phyloP scores from a whole-genome alignment of 352 stramenopile genomes.

The Globisporangium viniferum region DNA sequence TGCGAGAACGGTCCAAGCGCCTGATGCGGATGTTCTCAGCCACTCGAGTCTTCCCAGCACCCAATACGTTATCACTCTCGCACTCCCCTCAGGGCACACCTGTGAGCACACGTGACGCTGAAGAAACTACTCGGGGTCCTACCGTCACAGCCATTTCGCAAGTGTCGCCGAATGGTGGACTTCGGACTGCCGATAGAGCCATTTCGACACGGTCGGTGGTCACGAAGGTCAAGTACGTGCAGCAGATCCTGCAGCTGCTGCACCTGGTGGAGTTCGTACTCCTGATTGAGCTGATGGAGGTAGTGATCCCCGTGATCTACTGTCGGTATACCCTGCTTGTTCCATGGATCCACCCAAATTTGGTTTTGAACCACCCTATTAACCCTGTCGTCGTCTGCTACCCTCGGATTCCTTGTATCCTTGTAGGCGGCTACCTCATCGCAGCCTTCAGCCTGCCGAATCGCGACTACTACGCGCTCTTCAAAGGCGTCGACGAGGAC shows the following conservation, averaged over 20 bases:
- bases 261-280: conserved; percentile 25
- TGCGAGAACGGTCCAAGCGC: too few species aligned
- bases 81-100: too few species aligned
- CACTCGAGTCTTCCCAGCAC: too few species aligned
- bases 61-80: too few species aligned
- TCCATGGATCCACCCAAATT: too few species aligned
- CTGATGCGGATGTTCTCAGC: too few species aligned
- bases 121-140: too few species aligned
- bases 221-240: conserved; percentile 12
- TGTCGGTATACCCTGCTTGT: conserved; percentile 16
- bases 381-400: background rate
- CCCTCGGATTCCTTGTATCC: background rate
- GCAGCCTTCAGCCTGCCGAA: conserved; percentile 23
- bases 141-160: too few species aligned
- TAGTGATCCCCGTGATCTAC: conserved; percentile 18
- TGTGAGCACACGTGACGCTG: too few species aligned
- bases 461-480: conserved; percentile 20
- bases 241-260: conserved; percentile 19
- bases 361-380: too few species aligned
- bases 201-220: background rate
- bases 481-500: conserved; percentile 8
- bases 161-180: too few species aligned
- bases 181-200: too few species aligned
- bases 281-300: conserved; percentile 21
- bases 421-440: conserved; percentile 11